A percentile compares a stretch with the other conserved stretches of the same genome.
Conservation (phyloP, 306 rosid species). For the Quercus rubra region DNA sequence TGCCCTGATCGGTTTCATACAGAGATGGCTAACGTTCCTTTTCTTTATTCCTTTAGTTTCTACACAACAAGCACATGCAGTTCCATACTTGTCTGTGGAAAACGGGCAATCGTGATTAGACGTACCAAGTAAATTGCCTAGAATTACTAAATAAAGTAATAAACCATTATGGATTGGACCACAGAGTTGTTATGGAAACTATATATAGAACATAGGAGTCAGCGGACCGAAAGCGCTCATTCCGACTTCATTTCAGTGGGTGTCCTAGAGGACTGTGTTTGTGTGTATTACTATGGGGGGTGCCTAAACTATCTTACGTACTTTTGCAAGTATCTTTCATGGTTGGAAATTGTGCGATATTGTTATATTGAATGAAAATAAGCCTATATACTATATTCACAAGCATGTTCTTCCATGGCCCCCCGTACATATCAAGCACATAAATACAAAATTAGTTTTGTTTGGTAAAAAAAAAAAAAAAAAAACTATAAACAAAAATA, state of each 20-base stretch:
- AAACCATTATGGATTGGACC: no score
- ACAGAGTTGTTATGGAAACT: neutral
- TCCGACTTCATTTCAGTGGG: constrained; percentile 1
- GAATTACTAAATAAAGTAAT: no score
- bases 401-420: neutral
- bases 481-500: neutral
- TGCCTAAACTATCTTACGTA: no score
- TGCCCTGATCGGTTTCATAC: no score
- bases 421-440: neutral
- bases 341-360: neutral
- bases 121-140: no score
- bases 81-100: no score
- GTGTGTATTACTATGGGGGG: no score
- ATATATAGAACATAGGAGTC: neutral
- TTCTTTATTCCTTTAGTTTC: no score
- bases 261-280: neutral
- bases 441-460: neutral
- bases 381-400: neutral
- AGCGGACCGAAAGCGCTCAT: neutral
- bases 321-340: neutral
- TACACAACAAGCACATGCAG: no score
- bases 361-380: neutral
- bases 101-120: no score
- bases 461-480: neutral
- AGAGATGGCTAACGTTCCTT: no score